Base-by-base conservation (phyloP, 352 stramenopile genomes). In the Phytophthora podocarpi region DNA sequence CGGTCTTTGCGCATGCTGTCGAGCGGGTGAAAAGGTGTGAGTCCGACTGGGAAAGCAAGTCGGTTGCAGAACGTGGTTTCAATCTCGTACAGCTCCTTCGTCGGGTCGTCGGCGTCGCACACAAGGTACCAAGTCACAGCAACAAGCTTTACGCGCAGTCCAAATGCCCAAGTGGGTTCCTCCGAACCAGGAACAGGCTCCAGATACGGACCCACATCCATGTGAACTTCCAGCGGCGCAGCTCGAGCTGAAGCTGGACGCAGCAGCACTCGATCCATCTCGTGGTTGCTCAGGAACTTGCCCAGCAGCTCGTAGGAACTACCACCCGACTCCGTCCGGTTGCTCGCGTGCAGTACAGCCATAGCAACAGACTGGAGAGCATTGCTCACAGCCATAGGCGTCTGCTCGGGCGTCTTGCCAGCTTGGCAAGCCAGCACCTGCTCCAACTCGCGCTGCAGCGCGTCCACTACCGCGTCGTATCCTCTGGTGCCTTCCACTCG, bases 311-410 rank as follows among this genome's bases (percentile, higher is more conserved):
- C 85, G 35, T 88, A 94, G 16, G 82, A 85, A 16, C 63, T 72
- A 8, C 85, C 85, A 10, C 85, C 82, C 0, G 85, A 94, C 53
- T 94, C 82, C 13, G 85, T 94, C 2, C 85, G 82, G 47, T 94
- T 94, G 69, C 80, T 88, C 2, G 84, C 76, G 68, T 91, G 70
- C 24, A 73, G 36, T 13, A 80, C 41, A 13, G 67, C 46, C 59
- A 64, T 74, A 8, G 46, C 58, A 20, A 67, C 27, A 23, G 59
- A 63, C 16, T 82, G 64, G 4, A 86, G n/a, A 8, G 60, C 63
- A 35, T 76, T 65, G 41, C 59, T 75, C 5, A 75, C 45, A 4
- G 36, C 50, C 71, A 79, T 74, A 6, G 71, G 56, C 35, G 64
- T 75, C 13, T 70, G 45, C 28, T 78, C 40, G 1, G 67, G 58